Evolutionary conservation across 495 filamentous ascomycete genomes (phyloP).

Genomic region (Xylaria sp.): DNA sequence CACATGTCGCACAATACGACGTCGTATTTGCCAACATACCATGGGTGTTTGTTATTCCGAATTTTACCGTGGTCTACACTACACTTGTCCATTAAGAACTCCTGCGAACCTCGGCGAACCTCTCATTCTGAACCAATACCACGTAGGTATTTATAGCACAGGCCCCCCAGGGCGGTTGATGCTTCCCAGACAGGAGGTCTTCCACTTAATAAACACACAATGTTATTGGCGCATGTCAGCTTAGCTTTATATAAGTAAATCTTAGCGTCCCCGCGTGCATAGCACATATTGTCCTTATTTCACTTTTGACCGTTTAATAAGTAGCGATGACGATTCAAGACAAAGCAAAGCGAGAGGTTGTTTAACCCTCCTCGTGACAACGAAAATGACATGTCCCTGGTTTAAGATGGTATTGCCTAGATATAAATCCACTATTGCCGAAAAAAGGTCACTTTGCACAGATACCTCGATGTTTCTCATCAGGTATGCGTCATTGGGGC

Average conservation of each 20-base stretch:
- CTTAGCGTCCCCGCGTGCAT: background rate
- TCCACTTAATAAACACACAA: background rate
- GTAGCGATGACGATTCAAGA: background rate
- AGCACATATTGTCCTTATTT: background rate
- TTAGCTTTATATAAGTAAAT: background rate
- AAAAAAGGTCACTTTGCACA: too few species aligned
- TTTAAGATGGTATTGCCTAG: too few species aligned
- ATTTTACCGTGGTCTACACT: too few species aligned
- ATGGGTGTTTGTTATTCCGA: background rate
- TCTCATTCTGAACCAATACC: background rate
- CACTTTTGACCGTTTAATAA: background rate
- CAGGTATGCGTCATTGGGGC: too few species aligned
- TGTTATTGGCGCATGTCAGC: background rate
- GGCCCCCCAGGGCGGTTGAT: background rate
- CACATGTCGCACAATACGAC: background rate
- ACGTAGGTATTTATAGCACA: background rate
- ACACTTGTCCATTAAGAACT: background rate
- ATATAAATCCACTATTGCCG: too few species aligned
- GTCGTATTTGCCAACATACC: background rate
- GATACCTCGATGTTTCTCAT: too few species aligned
- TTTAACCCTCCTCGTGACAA: background rate
- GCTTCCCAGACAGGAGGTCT: background rate
- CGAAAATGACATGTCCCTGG: background rate
- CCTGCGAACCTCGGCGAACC: too few species aligned
- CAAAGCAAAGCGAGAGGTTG: background rate